phyloP scores from a whole-genome alignment of 805 yeast species.

The Candida suzukii region DNA sequence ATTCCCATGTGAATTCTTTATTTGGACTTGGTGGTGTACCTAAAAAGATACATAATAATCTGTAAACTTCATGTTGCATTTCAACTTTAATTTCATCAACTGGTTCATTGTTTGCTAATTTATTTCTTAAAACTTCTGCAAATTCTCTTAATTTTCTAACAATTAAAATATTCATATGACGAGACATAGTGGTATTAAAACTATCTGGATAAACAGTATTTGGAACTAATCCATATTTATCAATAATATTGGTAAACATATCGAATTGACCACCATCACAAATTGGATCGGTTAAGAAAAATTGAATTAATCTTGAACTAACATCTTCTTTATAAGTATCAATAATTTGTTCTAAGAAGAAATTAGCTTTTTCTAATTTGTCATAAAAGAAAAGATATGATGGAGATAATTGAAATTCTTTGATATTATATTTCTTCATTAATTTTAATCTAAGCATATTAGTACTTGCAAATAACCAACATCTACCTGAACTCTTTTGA shows the following conservation, averaged over 20 bases:
- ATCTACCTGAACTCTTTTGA: slow-evolving; percentile 73
- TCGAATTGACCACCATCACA: slow-evolving; percentile 87
- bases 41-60: slow-evolving; percentile 57
- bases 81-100: slow-evolving; percentile 25
- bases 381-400: slow-evolving; percentile 78
- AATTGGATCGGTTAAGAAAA: slow-evolving; percentile 57
- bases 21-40: slow-evolving; percentile 76
- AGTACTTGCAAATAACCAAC: slow-evolving; percentile 86
- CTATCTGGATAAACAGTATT: slow-evolving; percentile 66
- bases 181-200: slow-evolving; percentile 42
- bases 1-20: slow-evolving; percentile 69
- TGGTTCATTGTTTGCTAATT: slow-evolving; percentile 32
- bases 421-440: slow-evolving; percentile 54
- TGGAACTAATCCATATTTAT: slow-evolving; percentile 80
- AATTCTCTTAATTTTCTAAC: slow-evolving; percentile 70
- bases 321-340: slow-evolving; percentile 61
- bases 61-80: slow-evolving; percentile 57
- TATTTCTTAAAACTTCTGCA: slow-evolving; percentile 60
- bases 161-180: slow-evolving; percentile 51
- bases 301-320: slow-evolving; percentile 66
- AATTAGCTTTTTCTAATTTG: slow-evolving; percentile 79
- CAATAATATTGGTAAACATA: slow-evolving; percentile 69
- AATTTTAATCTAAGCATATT: slow-evolving; percentile 63
- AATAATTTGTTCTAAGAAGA: slow-evolving; percentile 67
- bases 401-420: slow-evolving; percentile 70